Base-by-base conservation (phyloP, 2,329 filamentous ascomycete genomes). In the Alternaria longipes region DNA sequence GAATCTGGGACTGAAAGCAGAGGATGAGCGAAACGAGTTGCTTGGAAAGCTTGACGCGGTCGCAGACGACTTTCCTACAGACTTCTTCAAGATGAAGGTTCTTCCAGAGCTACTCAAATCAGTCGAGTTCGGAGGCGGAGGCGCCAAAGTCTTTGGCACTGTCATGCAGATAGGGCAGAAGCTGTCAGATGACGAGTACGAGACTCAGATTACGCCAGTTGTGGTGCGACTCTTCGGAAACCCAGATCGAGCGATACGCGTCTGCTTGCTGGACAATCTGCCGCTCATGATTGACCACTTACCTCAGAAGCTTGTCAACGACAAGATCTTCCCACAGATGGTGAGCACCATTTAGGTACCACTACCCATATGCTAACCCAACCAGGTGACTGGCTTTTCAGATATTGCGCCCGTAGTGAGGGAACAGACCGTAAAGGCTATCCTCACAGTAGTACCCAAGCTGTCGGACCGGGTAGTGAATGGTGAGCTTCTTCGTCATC, bases 1-100 rank as follows among this genome's bases (percentile, higher is more conserved):
- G 58, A 97, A 91, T 69, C 83, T 99, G 36, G 94, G 94, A 0
- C 85, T 98, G 68, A 99, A 97, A 80, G 89, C 86, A 22, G 91
- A 94, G 56, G 84, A 86, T 8, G 95, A 99, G 79, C 87, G 93
- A 62, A 93, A 97, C 59, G 87, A 89, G 50, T 94, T 99, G 67
- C 83, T 99, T 9, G 88, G 89, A 67, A 92, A 97, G 72, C 86
- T 99, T 6, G 93, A 97, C 67, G 86, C 91, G 61, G 85, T 97
- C 5, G 91, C 93, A 0, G 93, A 97, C 68, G 94, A 99, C 78
- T 97, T 98, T 63, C 95, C 95, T 0, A 94, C 97, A 74, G 95
- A 98, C 61, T 99, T 97, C 78, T 97, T 98, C 84, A 97, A 96
- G 76, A 91, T 97, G 86, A 99, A 98, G 74, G 89, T 99, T 4